phyloP scores from a whole-genome alignment of 129 eudicot genomes.

The Logfia minima region DNA sequence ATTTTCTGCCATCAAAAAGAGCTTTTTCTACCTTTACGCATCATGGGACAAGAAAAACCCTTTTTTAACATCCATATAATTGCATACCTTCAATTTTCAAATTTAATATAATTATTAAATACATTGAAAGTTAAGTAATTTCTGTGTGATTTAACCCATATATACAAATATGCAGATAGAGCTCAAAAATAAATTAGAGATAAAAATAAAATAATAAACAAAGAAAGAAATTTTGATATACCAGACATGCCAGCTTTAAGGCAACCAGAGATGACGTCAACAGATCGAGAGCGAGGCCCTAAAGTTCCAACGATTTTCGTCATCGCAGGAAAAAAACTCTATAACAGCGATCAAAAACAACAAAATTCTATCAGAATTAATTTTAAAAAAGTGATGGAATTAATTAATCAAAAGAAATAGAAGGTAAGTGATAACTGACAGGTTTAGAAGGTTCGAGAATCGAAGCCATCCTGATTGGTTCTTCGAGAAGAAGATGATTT shows the following conservation, averaged over 20 bases:
- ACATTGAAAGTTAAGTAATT: not conserved
- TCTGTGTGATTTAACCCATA: not conserved
- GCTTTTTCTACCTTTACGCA: not conserved
- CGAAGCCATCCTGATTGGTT: conserved; percentile 90
- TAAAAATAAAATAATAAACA: not conserved
- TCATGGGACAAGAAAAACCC: not conserved
- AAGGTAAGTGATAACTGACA: conserved; percentile 30
- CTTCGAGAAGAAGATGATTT: conserved; percentile 82
- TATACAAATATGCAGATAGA: not conserved
- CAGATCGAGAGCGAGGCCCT: conserved; percentile 78
- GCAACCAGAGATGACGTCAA: conserved; percentile 62
- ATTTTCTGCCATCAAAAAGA: not conserved
- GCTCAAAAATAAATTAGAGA: not conserved
- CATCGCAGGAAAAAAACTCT: conserved; percentile 87
- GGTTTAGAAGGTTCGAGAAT: conserved; percentile 89
- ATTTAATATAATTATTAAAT: too few species aligned
- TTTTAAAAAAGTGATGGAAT: not conserved
- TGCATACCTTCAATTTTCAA: not conserved
- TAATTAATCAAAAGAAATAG: not conserved
- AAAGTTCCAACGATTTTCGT: conserved; percentile 89
- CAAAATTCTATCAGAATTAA: not conserved
- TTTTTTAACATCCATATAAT: not conserved
- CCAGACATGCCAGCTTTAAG: conserved; percentile 85
- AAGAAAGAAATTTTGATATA: not conserved
- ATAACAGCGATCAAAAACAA: not conserved